Percentiles rank a stretch among this genome's conserved stretches.
Evolutionary conservation across 495 filamentous ascomycete genomes (phyloP).

Genomic region (Neurospora sp.): DNA sequence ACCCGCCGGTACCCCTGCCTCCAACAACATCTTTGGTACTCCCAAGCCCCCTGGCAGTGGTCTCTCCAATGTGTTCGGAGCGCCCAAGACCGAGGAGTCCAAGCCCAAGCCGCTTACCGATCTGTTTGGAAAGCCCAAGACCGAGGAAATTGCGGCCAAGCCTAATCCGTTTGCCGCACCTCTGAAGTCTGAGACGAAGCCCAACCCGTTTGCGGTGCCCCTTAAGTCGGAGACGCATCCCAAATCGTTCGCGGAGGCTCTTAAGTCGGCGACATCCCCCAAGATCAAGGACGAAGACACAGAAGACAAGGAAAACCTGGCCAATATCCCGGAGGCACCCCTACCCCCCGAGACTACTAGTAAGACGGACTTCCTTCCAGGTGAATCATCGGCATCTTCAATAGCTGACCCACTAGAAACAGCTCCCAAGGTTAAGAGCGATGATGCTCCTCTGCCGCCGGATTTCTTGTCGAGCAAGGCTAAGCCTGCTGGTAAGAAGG

Average conservation of each 20-base stretch:
- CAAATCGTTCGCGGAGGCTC: background rate
- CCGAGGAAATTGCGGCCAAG: constrained; percentile 11
- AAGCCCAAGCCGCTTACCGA: constrained; percentile 5
- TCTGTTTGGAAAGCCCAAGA: constrained; percentile 11
- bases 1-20: constrained; percentile 42
- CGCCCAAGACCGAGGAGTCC: constrained; percentile 2
- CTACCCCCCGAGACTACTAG: constrained; percentile 71
- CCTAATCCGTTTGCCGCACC: background rate
- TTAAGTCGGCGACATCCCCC: constrained; percentile 6
- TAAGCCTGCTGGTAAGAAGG: constrained; percentile 5
- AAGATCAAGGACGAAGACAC: constrained; percentile 28
- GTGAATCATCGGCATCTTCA: constrained; percentile 62
- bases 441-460: constrained; percentile 20
- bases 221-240: background rate
- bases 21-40: constrained; percentile 23
- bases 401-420: constrained; percentile 29
- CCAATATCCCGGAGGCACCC: constrained; percentile 42
- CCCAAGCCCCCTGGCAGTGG: constrained; percentile 6
- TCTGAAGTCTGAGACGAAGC: background rate
- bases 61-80: background rate
- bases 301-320: constrained; percentile 21
- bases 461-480: constrained; percentile 7
- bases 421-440: constrained; percentile 19
- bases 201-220: background rate
- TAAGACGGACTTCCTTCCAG: constrained; percentile 51